phyloP scores from a whole-genome alignment of 2,329 filamentous ascomycete species.

The Periglandula ipomoeae region DNA sequence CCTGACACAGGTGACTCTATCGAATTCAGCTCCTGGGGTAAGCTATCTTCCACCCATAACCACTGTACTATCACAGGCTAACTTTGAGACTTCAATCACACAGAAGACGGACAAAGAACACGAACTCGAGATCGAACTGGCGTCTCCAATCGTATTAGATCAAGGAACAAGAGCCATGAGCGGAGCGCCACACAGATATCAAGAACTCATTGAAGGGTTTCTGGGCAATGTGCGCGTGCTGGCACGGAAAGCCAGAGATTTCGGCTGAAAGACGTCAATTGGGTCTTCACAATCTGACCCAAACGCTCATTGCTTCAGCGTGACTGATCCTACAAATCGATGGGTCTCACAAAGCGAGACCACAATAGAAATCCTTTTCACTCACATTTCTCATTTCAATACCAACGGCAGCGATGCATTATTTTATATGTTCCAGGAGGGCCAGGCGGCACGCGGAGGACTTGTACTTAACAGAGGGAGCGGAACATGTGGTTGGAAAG shows the following conservation, averaged over 20 bases:
- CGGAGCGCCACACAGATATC: slow-evolving; percentile 49
- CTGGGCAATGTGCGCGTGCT: slow-evolving; percentile 63
- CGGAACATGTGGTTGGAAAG: neutral
- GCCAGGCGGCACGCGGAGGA: neutral
- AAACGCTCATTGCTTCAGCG: neutral
- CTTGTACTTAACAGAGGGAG: neutral
- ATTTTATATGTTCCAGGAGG: neutral
- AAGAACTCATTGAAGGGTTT: slow-evolving; percentile 61
- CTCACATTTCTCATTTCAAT: neutral
- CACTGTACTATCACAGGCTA: neutral
- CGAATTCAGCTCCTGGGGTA: slow-evolving; percentile 27
- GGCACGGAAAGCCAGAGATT: slow-evolving; percentile 33
- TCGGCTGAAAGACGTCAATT: too few species aligned
- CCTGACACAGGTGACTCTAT: slow-evolving; percentile 74
- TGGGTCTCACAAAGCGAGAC: too few species aligned
- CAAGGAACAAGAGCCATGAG: slow-evolving; percentile 51
- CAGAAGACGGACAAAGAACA: slow-evolving; percentile 54
- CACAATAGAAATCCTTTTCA: too few species aligned
- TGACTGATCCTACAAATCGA: too few species aligned
- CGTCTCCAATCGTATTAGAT: slow-evolving; percentile 52
- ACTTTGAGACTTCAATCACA: slow-evolving; percentile 22
- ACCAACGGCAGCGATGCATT: neutral
- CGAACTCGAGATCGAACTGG: slow-evolving; percentile 72
- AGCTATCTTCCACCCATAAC: slow-evolving; percentile 9
- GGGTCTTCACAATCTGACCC: neutral